A percentile compares a stretch with the other conserved stretches of the same genome.
These are phyloP conservation scores for Flagelloscypha sp. DNA, from an alignment of 768 basidiomycete genomes.

Conservation along the genomic window DNA sequence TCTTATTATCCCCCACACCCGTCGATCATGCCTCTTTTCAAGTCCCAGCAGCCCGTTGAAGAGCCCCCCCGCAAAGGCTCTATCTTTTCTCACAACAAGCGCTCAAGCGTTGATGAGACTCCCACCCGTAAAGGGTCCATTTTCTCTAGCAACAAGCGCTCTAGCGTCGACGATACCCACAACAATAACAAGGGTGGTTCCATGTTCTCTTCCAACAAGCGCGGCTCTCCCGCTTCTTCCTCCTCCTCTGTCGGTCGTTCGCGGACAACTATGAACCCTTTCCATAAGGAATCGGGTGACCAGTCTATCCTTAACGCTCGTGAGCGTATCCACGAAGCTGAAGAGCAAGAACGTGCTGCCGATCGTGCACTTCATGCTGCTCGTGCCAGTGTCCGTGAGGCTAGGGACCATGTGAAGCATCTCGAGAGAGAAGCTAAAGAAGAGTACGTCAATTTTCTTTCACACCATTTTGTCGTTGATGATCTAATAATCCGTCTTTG, in stretches of 20 bases:
- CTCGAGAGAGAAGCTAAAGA: conserved; percentile 45
- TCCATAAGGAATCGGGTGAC: conserved; percentile 20
- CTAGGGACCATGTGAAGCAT: conserved; percentile 36
- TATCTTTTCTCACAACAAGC: conserved; percentile 12
- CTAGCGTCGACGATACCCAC: conserved; percentile 11
- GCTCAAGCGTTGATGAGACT: too few species aligned
- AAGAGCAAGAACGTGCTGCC: conserved; percentile 42
- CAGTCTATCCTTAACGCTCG: conserved; percentile 40
- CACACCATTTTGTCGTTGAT: not conserved
- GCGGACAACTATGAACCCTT: conserved; percentile 5
- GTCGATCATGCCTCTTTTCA: conserved; percentile 19
- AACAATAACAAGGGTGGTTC: conserved; percentile 12
- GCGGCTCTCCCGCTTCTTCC: conserved; percentile 4
- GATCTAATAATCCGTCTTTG: conserved; percentile 7
- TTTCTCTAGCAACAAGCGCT: conserved; percentile 17
- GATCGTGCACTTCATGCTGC: conserved; percentile 42
- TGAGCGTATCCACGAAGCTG: conserved; percentile 42
- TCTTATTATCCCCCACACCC: too few species aligned
- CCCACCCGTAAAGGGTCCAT: conserved; percentile 19
- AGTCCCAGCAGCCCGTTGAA: conserved; percentile 7
- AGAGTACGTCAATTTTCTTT: conserved; percentile 32
- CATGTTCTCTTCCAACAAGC: conserved; percentile 12
- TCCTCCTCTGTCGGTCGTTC: conserved; percentile 9
- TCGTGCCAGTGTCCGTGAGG: conserved; percentile 35
- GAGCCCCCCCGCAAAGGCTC: conserved; percentile 13